Base-by-base conservation (phyloP, 306 rosid species). In the Luffa aegyptiaca region DNA sequence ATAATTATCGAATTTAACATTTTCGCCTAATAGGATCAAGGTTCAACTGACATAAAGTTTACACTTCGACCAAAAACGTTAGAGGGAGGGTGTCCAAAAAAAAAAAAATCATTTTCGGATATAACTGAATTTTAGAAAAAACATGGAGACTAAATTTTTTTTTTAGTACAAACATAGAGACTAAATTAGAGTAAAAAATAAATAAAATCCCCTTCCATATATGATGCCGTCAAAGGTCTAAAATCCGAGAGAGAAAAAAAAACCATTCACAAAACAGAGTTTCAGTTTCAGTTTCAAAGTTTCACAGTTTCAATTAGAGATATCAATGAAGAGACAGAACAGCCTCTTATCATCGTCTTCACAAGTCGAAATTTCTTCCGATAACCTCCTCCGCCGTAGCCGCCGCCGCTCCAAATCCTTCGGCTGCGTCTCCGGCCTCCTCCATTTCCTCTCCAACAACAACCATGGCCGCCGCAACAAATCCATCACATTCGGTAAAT, bases 401-500 rank as follows among this genome's bases (percentile, higher is more conserved):
- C 52, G 2, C 49, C 20, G 20, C 48, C 52, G 11, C 8, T 68
- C 75, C 35, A 42, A 44, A 18, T 41, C 52, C 75, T 68, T 68
- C 52, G 75, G 75, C 35, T 68, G 75, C 33, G 16, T 68, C 49
- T 68, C 75, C 4, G 48, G 52, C 17, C 51, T 68, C 75, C 75
- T 68, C 75, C 75, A 42, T 42, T 68, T 68, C 75, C 52, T 68
- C 75, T 68, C 75, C 16, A 42, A 41, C 35, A 64, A 6, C 20
- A 42, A n/a, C 52, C 70, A 64, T 20, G 16, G 5, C 45, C 52
- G 75, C 52, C 75, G 49, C 52, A 68, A 42, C 16, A 68, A 42
- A 42, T 68, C 52, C 52, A 68, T 68, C 75, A 68, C 75, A 41
- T 68, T 68, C 53, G 75, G 75, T 68, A 63, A 52, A 33, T 16